phyloP scores from a whole-genome alignment of 371 early-diverging fungal genomes.

The Lichtheimia ramosa region DNA sequence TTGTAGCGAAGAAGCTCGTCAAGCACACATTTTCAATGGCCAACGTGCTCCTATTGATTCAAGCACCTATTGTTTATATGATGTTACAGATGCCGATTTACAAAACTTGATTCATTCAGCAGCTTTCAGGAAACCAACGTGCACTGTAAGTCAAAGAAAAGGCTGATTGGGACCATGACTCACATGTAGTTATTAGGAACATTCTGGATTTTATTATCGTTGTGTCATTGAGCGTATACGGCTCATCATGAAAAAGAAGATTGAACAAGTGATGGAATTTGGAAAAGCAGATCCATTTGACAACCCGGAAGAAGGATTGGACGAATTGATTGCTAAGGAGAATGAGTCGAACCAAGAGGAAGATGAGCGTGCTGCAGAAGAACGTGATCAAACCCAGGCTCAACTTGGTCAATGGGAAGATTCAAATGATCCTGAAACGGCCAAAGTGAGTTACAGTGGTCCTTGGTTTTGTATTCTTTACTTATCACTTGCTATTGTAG shows the following conservation, averaged over 20 bases:
- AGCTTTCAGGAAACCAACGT: slow-evolving; percentile 11
- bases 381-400: not conserved
- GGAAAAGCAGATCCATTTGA: not conserved
- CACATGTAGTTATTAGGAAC: slow-evolving; percentile 3
- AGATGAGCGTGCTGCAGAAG: not conserved
- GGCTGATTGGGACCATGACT: not conserved
- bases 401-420: not conserved
- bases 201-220: slow-evolving; percentile 26
- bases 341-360: slow-evolving; percentile 3
- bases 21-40: slow-evolving; percentile 23
- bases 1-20: too few species aligned
- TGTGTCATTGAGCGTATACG: slow-evolving; percentile 23
- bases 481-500: not conserved
- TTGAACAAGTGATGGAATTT: not conserved
- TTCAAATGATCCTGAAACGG: not conserved
- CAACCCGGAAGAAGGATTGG: slow-evolving; percentile 14
- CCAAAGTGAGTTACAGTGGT: not conserved
- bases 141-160: slow-evolving; percentile 1
- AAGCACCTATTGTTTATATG: slow-evolving; percentile 18
- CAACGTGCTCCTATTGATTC: not conserved
- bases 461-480: not conserved
- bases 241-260: slow-evolving; percentile 4
- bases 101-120: slow-evolving; percentile 12
- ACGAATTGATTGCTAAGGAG: slow-evolving; percentile 23
- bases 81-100: slow-evolving; percentile 25